Evolutionary conservation across 2,329 filamentous ascomycete species (phyloP).

Genomic region (Emydomyces testavorans): DNA sequence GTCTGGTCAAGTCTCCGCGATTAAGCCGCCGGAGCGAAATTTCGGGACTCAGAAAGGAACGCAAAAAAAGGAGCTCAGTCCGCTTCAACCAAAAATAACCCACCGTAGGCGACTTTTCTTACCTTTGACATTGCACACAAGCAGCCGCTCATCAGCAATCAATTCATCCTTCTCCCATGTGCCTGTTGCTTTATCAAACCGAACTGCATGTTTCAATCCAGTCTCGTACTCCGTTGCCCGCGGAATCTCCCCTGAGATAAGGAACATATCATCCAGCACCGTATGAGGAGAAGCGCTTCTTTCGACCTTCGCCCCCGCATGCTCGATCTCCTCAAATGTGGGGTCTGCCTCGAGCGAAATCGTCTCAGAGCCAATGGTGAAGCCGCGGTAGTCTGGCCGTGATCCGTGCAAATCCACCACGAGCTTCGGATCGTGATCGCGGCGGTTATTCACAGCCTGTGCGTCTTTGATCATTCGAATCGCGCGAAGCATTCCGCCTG

Average conservation of each 20-base stretch:
- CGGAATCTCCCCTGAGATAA: constrained; percentile 45
- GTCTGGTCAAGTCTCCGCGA: neutral
- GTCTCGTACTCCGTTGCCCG: constrained; percentile 40
- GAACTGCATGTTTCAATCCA: constrained; percentile 38
- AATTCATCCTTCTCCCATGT: constrained; percentile 28
- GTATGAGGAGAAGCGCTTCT: constrained; percentile 35
- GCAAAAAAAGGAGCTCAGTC: neutral
- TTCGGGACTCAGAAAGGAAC: neutral
- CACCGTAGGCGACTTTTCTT: neutral
- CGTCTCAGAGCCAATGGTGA: constrained; percentile 32
- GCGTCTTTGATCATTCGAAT: constrained; percentile 39
- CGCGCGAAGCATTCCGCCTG: constrained; percentile 41
- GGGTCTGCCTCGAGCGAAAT: constrained; percentile 45
- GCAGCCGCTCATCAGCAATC: constrained; percentile 43
- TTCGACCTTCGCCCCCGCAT: constrained; percentile 33
- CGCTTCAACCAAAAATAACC: neutral
- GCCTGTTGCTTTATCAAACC: constrained; percentile 23
- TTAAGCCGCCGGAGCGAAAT: no score
- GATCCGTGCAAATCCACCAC: constrained; percentile 43
- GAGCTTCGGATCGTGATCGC: constrained; percentile 25
- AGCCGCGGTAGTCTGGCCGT: constrained; percentile 42
- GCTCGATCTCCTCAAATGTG: constrained; percentile 38
- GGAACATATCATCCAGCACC: constrained; percentile 41
- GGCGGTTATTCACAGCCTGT: constrained; percentile 11
- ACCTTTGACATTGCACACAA: constrained; percentile 46